Evolutionary conservation across 73 alveolate species (phyloP).

Genomic region (Paramecium tetraurelia): DNA sequence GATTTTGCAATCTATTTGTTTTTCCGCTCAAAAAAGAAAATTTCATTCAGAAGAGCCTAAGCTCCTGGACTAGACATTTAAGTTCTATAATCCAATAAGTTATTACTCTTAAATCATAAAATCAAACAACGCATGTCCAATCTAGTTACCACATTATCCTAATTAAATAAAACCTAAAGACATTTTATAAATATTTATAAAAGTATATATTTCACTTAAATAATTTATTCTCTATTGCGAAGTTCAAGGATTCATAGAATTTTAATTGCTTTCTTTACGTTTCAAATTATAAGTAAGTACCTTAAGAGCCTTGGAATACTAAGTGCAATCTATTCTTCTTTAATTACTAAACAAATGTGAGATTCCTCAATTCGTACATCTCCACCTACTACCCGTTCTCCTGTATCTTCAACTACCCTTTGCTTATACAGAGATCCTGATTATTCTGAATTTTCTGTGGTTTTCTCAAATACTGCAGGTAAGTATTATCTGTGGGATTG

Average conservation of each 20-base stretch:
- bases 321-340: background rate
- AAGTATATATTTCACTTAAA: background rate
- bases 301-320: background rate
- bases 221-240: background rate
- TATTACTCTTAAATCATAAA: slow-evolving; percentile 31
- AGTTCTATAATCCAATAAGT: background rate
- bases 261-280: background rate
- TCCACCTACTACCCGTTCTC: background rate
- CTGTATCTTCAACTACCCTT: background rate
- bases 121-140: slow-evolving; percentile 50
- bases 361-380: background rate
- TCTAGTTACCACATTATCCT: slow-evolving; percentile 60
- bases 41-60: slow-evolving; percentile 39
- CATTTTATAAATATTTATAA: background rate
- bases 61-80: slow-evolving; percentile 56
- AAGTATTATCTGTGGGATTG: background rate
- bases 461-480: background rate
- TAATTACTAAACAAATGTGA: background rate
- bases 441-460: background rate
- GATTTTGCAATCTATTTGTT: slow-evolving; percentile 25
- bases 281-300: background rate
- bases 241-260: background rate
- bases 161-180: slow-evolving; percentile 41
- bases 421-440: background rate
- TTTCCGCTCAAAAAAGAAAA: slow-evolving; percentile 30